Conservation (phyloP, 2,329 filamentous ascomycete genomes). For the Aspergillus oerlinghausenensis region DNA sequence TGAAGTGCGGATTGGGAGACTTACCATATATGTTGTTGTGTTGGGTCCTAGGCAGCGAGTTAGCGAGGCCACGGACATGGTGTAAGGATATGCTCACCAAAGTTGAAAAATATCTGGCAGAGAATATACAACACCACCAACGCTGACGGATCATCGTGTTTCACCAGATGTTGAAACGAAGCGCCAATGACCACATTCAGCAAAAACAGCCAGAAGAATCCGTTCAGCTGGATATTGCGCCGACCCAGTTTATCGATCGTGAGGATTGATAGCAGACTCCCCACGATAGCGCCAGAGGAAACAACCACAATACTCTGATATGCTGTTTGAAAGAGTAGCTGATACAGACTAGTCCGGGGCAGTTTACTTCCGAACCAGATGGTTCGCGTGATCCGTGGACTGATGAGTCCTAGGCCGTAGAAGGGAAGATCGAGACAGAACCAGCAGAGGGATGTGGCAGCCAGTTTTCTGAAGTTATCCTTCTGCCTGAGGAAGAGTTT, state of each 20-base stretch:
- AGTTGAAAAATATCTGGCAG: conserved; percentile 40
- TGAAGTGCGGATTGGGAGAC: neutral
- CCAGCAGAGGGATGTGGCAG: conserved; percentile 44
- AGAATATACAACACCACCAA: conserved; percentile 36
- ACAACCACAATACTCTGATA: conserved; percentile 25
- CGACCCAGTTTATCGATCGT: conserved; percentile 30
- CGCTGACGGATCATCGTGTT: conserved; percentile 6
- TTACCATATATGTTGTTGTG: conserved; percentile 29
- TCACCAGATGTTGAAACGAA: conserved; percentile 1
- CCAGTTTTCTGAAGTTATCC: conserved; percentile 23
- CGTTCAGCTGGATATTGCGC: conserved; percentile 30
- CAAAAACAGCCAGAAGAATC: conserved; percentile 32
- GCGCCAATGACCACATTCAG: conserved; percentile 15
- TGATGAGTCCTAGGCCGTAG: conserved; percentile 45
- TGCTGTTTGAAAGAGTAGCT: conserved; percentile 18
- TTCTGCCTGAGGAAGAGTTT: conserved; percentile 22
- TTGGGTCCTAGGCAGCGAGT: conserved; percentile 12
- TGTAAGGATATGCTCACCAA: conserved; percentile 16
- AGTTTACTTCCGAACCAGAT: conserved; percentile 17
- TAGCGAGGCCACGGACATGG: neutral
- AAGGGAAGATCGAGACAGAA: conserved; percentile 50
- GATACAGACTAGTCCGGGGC: conserved; percentile 21
- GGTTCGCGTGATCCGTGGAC: conserved; percentile 19
- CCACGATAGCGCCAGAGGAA: conserved; percentile 32
- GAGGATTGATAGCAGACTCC: conserved; percentile 28